Base-by-base conservation (phyloP, 306 rosid species). In the Trichosanthes cucumerina region DNA sequence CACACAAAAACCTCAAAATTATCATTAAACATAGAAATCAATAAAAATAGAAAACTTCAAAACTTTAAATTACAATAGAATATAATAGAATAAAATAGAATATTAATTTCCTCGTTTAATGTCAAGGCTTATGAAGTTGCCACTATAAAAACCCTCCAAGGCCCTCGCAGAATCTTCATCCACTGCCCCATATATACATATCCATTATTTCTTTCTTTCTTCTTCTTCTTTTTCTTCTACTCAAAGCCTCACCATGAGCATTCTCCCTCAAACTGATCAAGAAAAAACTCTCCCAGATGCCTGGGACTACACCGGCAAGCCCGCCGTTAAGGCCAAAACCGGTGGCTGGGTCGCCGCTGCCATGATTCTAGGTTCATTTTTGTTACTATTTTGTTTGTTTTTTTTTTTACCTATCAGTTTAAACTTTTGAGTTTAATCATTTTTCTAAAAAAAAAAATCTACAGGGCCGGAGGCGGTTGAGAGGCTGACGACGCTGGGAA, bases 291-390 rank as follows among this genome's bases (percentile, higher is more conserved):
- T 94, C 78, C 78, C 87, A 8, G 98, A 91, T 89, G 97, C 97
- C 18, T 80, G 88, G 79, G 96, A 92, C 76, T 92, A 82, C 84
- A 86, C 87, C 54, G 98, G 97, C 59, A 80, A 79, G 13, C 93
- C 92, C 0, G 91, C 98, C 4, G 79, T 85, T 38, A 28, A 88
- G 58, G 69, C 87, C 65, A 85, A 78, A 58, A 86, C 98, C 57
- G 98, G 98, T 13, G 88, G 97, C 33, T 94, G 96, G 98, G 43
- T 74, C 0, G 82, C 98, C 0, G 93, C 98, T 1, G 90, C 96
- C 82, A 90, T 90, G 97, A 94, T 94, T 82, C 68, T 94, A 81
- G 97, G 93, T 50, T 13, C 7, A 10, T 12, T 3, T 0, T n/a
- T 2, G 19, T 41, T 43, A 28, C 10, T 4, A 1, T 2, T 65